Percentiles rank a stretch among this genome's conserved stretches.
Evolutionary conservation across 2,329 filamentous ascomycete genomes (phyloP).

Genomic region (Sclerotinia glacialis): DNA sequence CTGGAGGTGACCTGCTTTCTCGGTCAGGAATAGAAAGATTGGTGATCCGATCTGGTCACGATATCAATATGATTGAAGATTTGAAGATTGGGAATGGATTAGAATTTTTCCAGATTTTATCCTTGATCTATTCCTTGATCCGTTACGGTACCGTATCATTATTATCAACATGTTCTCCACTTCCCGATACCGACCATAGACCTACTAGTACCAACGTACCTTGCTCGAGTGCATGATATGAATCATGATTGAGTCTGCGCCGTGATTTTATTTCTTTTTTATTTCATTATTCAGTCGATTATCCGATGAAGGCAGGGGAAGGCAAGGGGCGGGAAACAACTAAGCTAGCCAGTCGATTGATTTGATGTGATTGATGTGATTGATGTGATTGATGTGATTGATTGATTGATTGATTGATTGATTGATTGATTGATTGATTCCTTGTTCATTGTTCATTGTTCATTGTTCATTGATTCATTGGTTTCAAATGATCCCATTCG

Average conservation of each 20-base stretch:
- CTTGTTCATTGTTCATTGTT: too few species aligned
- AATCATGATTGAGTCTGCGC: not conserved
- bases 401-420: too few species aligned
- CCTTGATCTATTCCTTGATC: not conserved
- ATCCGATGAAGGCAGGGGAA: not conserved
- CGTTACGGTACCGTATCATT: not conserved
- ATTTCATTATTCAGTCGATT: not conserved
- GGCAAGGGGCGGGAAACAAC: not conserved
- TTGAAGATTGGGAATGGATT: not conserved
- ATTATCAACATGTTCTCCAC: not conserved
- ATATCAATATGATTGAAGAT: not conserved
- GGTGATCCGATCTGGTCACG: slow-evolving; percentile 10
- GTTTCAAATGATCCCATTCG: not conserved
- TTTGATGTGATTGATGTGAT: not conserved
- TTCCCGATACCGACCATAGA: slow-evolving; percentile 1
- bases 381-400: not conserved
- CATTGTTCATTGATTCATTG: too few species aligned
- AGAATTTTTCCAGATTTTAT: not conserved
- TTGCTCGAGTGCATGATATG: not conserved
- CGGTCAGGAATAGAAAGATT: slow-evolving; percentile 8
- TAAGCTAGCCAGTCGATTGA: not conserved
- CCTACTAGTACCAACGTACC: not conserved
- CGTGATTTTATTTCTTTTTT: not conserved
- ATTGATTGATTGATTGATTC: too few species aligned
- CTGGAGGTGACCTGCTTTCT: slow-evolving; percentile 1